A percentile compares a stretch with the other conserved stretches of the same genome.
These are phyloP conservation scores for Termitomyces sp. DNA, from an alignment of 1,284 basidiomycete species.

Conservation along the genomic window DNA sequence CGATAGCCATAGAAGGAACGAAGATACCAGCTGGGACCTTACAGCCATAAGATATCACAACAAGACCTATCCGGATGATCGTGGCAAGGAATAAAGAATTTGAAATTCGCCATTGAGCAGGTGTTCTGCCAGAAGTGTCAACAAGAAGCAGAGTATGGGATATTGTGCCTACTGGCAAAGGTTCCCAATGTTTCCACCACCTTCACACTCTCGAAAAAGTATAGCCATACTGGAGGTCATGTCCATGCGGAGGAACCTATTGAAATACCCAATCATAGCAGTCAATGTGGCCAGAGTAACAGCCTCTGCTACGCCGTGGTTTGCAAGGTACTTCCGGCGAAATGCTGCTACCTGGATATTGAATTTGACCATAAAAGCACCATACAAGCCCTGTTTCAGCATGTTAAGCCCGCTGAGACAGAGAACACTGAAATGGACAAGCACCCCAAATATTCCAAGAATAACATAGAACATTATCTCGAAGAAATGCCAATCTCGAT, in stretches of 20 bases:
- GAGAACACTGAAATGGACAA: background rate
- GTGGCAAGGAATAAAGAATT: slow-evolving; percentile 93
- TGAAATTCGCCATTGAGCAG: slow-evolving; percentile 91
- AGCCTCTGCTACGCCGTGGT: slow-evolving; percentile 86
- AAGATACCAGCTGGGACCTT: slow-evolving; percentile 98
- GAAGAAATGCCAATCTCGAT: slow-evolving; percentile 98
- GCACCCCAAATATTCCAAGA: slow-evolving; percentile 91
- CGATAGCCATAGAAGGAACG: slow-evolving; percentile 96
- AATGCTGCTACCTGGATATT: slow-evolving; percentile 95
- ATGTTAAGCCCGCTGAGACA: background rate
- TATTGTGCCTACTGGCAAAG: slow-evolving; percentile 81
- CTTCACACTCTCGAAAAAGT: slow-evolving; percentile 94
- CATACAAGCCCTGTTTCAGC: slow-evolving; percentile 80
- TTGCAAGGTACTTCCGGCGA: slow-evolving; percentile 81
- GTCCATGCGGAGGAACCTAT: slow-evolving; percentile 93
- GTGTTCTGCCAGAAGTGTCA: slow-evolving; percentile 49
- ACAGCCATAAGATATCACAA: slow-evolving; percentile 91
- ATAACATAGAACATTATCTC: slow-evolving; percentile 96
- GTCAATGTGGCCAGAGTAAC: slow-evolving; percentile 85
- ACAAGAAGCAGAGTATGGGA: background rate
- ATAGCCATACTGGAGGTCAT: slow-evolving; percentile 99
- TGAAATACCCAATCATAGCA: slow-evolving; percentile 90
- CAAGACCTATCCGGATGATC: slow-evolving; percentile 79
- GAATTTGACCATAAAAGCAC: slow-evolving; percentile 95
- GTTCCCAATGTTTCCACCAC: slow-evolving; percentile 87